Conservation (phyloP, 1,284 basidiomycete genomes). For the Cryptococcus amylolentus region DNA sequence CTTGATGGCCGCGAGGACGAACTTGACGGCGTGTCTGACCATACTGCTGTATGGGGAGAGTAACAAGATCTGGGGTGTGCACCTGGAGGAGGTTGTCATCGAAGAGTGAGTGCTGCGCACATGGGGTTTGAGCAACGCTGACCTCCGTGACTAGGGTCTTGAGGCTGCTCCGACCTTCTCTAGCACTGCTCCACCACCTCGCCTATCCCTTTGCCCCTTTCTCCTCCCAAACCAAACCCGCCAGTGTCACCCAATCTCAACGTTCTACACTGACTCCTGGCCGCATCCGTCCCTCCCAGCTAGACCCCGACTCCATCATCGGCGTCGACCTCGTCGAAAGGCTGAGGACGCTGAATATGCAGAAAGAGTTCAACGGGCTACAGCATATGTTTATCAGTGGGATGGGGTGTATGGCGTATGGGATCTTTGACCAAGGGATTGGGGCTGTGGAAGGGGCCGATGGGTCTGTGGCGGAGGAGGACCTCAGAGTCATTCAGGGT, state of each 20-base stretch:
- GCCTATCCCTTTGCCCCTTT: conserved; percentile 31
- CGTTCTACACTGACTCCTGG: neutral
- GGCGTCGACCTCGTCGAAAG: conserved; percentile 33
- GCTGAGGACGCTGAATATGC: conserved; percentile 14
- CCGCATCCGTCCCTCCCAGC: neutral
- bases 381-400: conserved; percentile 71
- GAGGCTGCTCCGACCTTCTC: conserved; percentile 22
- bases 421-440: conserved; percentile 54
- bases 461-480: conserved; percentile 7
- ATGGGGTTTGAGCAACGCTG: neutral
- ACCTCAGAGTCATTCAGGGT: conserved; percentile 38
- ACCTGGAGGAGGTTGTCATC: conserved; percentile 3
- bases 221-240: neutral
- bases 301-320: conserved; percentile 14
- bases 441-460: neutral
- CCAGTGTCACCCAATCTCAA: neutral
- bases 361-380: conserved; percentile 60
- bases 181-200: conserved; percentile 41
- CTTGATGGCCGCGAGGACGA: conserved; percentile 31
- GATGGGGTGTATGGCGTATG: conserved; percentile 69
- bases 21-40: conserved; percentile 33
- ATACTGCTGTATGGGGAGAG: conserved; percentile 30
- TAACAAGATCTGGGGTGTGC: conserved; percentile 32
- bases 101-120: conserved; percentile 19
- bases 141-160: conserved; percentile 22